Evolutionary conservation across 2,329 filamentous ascomycete species (phyloP).

Genomic region (Ophiosphaerella korrae): DNA sequence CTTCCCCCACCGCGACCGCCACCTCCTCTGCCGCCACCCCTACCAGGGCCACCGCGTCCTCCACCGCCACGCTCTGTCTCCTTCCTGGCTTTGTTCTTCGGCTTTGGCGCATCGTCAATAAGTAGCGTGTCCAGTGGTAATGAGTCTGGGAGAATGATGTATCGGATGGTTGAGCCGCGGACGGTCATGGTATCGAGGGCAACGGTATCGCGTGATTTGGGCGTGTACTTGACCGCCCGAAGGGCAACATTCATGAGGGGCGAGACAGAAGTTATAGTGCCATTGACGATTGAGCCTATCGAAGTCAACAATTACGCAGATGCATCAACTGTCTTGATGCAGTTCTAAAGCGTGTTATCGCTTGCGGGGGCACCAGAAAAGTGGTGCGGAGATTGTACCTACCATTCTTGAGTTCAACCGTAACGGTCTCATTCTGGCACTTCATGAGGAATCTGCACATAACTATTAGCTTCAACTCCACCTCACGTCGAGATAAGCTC

Average conservation of each 20-base stretch:
- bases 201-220: constrained; percentile 84
- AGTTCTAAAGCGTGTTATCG: too few species aligned
- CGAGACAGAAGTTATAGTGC: constrained; percentile 94
- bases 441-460: constrained; percentile 91
- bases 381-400: constrained; percentile 29
- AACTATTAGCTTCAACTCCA: constrained; percentile 23
- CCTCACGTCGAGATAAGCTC: constrained; percentile 1
- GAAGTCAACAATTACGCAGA: too few species aligned
- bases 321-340: too few species aligned
- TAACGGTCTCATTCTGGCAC: constrained; percentile 97
- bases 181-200: constrained; percentile 95
- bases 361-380: background rate
- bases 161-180: constrained; percentile 92
- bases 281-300: constrained; percentile 89
- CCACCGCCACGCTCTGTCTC: constrained; percentile 66
- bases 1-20: constrained; percentile 42
- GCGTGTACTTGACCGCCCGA: constrained; percentile 95
- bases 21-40: constrained; percentile 55
- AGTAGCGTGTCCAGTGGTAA: constrained; percentile 93
- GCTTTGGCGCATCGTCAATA: constrained; percentile 95
- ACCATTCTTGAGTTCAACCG: constrained; percentile 98
- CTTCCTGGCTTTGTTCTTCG: constrained; percentile 99
- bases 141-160: constrained; percentile 94
- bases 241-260: constrained; percentile 99
- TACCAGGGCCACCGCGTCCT: constrained; percentile 54